Evolutionary conservation across 2,329 filamentous ascomycete species (phyloP).

Genomic region (Calonectria honghensis): DNA sequence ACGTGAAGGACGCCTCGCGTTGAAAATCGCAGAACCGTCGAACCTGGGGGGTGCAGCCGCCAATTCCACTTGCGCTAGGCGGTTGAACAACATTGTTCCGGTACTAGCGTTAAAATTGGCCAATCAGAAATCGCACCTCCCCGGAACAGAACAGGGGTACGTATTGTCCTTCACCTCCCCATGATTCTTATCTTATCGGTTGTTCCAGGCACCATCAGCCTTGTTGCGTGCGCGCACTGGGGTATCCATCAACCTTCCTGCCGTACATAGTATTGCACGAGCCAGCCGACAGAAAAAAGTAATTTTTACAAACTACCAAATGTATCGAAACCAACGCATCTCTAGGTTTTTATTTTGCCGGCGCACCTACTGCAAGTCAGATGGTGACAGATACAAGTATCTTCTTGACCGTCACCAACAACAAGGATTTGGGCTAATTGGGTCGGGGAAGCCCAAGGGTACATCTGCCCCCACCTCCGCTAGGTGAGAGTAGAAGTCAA

Average conservation of each 20-base stretch:
- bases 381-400: not conserved
- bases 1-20: constrained; percentile 57
- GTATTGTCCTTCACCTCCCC: constrained; percentile 23
- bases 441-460: too few species aligned
- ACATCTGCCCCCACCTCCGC: too few species aligned
- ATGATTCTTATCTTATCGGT: constrained; percentile 24
- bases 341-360: not conserved
- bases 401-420: too few species aligned
- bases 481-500: too few species aligned
- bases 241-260: not conserved
- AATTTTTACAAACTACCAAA: not conserved
- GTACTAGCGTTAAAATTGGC: constrained; percentile 39
- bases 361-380: not conserved
- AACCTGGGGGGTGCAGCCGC: constrained; percentile 63
- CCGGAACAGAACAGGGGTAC: constrained; percentile 6
- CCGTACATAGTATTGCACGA: not conserved
- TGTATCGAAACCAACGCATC: not conserved
- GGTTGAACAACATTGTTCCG: constrained; percentile 61
- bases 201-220: constrained; percentile 17
- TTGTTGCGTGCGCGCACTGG: not conserved
- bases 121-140: constrained; percentile 36
- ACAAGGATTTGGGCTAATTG: too few species aligned
- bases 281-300: not conserved
- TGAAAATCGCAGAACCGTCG: constrained; percentile 63
- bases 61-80: constrained; percentile 66